Evolutionary conservation across 805 yeast genomes (phyloP), one percentile per base, ranked within the genome.

Genomic region (Brettanomyces nanus): DNA sequence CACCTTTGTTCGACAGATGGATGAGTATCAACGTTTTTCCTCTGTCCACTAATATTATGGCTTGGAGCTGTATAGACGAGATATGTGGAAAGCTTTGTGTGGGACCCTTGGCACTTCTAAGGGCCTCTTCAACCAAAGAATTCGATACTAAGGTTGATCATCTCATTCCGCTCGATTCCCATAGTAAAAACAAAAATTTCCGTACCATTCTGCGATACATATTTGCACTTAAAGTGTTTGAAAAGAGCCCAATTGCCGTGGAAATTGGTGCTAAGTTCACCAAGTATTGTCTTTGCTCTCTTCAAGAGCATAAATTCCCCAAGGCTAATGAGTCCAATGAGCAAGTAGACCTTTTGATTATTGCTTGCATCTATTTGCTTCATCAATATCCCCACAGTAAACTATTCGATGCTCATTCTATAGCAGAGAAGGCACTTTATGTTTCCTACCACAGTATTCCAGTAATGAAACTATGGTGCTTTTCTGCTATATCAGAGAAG

Each of bases 381-480:
- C 38, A 35, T 3, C 41, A 41, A 19, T 45, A 27, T n/a, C n/a
- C n/a, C n/a, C n/a, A n/a, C n/a, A 39, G 35, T 6, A 37, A 38
- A 3, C 32, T 44, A 7, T 18, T 52, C 2, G 44, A 54, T 3
- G 49, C 61, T 51, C 42, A 45, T 9, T 41, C 35, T 5, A 54
- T 54, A 45, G 53, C 59, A 14, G 54, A 56, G 9, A 37, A 45
- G 4, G 65, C 70, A 1, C 56, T 70, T 36, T 49, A 57, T 13
- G 64, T 59, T 34, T 69, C 77, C 0, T 73, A 71, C 40, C 78
- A 72, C 46, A 69, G 58, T 63, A 30, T 52, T 56, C 30, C 60
- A 48, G 43, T 51, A 55, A 41, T 68, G 65, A 40, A 63, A 58
- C 47, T 53, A 40, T 45, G 60, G 60, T 43, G 61, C 54, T 5